Evolutionary conservation across 164 flowering plant species (phyloP), one percentile per base, ranked within the genome.

Genomic region (Liriodendron chinense): DNA sequence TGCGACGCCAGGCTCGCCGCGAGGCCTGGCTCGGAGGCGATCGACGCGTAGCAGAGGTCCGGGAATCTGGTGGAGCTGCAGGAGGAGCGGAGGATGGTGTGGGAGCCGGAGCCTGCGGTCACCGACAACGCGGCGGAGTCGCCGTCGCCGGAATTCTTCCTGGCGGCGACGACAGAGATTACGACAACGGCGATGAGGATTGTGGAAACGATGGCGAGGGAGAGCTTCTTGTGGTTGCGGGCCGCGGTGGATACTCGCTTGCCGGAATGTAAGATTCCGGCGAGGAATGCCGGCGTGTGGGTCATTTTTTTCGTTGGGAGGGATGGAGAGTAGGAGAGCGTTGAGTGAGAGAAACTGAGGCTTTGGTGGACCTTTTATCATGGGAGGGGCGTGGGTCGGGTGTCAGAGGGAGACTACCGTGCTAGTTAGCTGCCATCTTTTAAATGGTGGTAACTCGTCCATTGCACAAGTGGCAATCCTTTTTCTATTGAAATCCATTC

Each of bases 31-130:
- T 21, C 69, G 3, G 65, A 50, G 65, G 92, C 83, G 0, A 94
- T 56, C 6, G 90, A 63, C 0, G 96, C 86, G 86, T 70, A 85
- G 85, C 99, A 95, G 5, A 93, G 75, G 0, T 91, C 92, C 0
- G 91, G 94, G 85, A 83, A 90, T 9, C 74, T 71, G 0, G 99
- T 92, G 79, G 12, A 56, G 76, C 85, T 81, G 74, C 98, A 95
- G 0, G 98, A 77, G 53, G 90, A 80, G 79, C 83, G 87, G 18
- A 93, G 77, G 0, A 90, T 50, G 63, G 84, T 79, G 65, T 91
- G 97, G 14, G 88, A 74, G 43, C 70, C 7, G 76, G 76, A 47
- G 12, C 10, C 2, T 4, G 64, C 71, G 7, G 72, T n/a, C 16
- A 53, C 16, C 18, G 89, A 57, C 4, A 65, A 1, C 65, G 74